A percentile compares a stretch with the other conserved stretches of the same genome.
These are phyloP conservation scores for Coemansia sp. DNA, from an alignment of 192 early-diverging fungal species.

Conservation along the genomic window DNA sequence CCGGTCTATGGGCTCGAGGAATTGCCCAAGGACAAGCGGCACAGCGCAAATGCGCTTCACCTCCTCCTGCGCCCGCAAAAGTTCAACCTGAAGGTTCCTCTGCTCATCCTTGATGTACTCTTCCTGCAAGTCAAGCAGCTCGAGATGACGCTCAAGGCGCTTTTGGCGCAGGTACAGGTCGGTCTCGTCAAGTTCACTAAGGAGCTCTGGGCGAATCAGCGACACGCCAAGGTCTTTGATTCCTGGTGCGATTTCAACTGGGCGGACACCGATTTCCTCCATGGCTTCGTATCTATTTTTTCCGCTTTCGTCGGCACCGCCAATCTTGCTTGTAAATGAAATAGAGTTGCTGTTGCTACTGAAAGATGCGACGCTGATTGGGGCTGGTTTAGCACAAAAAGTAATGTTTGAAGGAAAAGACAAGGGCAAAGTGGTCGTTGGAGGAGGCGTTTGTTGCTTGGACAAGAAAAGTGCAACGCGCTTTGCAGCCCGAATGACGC, in stretches of 20 bases:
- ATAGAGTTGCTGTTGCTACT: not conserved
- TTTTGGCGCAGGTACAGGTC: slow-evolving; percentile 95
- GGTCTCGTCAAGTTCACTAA: slow-evolving; percentile 60
- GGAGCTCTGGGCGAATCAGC: slow-evolving; percentile 48
- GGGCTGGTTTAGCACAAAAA: not conserved
- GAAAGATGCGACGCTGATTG: not conserved
- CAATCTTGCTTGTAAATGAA: not conserved
- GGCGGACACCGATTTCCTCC: slow-evolving; percentile 55
- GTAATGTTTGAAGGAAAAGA: not conserved
- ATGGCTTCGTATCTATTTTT: slow-evolving; percentile 14
- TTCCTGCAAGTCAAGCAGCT: slow-evolving; percentile 96
- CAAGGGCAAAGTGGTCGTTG: not conserved
- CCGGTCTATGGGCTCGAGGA: slow-evolving; percentile 95
- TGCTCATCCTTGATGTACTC: slow-evolving; percentile 99
- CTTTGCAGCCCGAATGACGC: slow-evolving; percentile 8
- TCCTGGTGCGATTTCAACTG: slow-evolving; percentile 46
- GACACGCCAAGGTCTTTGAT: slow-evolving; percentile 55
- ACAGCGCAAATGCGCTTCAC: slow-evolving; percentile 98
- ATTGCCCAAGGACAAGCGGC: slow-evolving; percentile 98
- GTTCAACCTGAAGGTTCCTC: slow-evolving; percentile 93
- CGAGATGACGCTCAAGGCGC: slow-evolving; percentile 91
- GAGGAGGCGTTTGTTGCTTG: not conserved
- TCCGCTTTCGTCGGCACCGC: not conserved
- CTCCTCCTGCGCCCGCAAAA: slow-evolving; percentile 94
- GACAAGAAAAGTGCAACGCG: not conserved